Conservation (phyloP, 2,329 filamentous ascomycete species). For the Cyphellophora europaea region DNA sequence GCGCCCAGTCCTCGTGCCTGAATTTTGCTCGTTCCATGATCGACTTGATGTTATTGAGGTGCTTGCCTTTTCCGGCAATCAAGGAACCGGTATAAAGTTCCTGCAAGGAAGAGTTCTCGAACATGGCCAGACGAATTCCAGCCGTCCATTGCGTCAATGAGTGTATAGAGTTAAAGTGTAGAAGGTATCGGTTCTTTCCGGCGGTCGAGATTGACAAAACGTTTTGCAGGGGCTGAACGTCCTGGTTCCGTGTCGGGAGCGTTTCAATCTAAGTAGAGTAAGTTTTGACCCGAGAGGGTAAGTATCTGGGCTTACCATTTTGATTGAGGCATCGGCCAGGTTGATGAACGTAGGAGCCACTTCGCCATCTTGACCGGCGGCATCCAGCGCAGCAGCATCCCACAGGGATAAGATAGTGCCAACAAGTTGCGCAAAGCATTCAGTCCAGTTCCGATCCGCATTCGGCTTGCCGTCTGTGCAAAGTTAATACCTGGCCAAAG, state of each 20-base stretch:
- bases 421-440: slow-evolving; percentile 94
- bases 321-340: slow-evolving; percentile 91
- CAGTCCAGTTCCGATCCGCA: slow-evolving; percentile 79
- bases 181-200: slow-evolving; percentile 84
- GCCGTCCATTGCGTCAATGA: slow-evolving; percentile 94
- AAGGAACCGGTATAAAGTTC: slow-evolving; percentile 95
- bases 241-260: slow-evolving; percentile 68
- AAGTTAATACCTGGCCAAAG: slow-evolving; percentile 21
- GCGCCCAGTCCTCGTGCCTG: slow-evolving; percentile 82
- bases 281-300: slow-evolving; percentile 14
- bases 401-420: slow-evolving; percentile 91
- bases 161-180: slow-evolving; percentile 93
- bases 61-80: slow-evolving; percentile 87
- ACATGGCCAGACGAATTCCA: slow-evolving; percentile 87
- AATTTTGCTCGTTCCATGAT: slow-evolving; percentile 76
- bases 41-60: slow-evolving; percentile 76
- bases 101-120: slow-evolving; percentile 83
- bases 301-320: slow-evolving; percentile 60
- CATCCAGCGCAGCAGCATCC: slow-evolving; percentile 88
- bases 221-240: slow-evolving; percentile 78
- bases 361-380: slow-evolving; percentile 73
- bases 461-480: slow-evolving; percentile 72
- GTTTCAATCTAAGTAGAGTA: slow-evolving; percentile 61
- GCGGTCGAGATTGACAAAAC: slow-evolving; percentile 94
- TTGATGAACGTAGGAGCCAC: slow-evolving; percentile 92